These are phyloP conservation scores for Stentor roeselii DNA, from an alignment of 73 alveolate genomes.

Conservation along the genomic window DNA sequence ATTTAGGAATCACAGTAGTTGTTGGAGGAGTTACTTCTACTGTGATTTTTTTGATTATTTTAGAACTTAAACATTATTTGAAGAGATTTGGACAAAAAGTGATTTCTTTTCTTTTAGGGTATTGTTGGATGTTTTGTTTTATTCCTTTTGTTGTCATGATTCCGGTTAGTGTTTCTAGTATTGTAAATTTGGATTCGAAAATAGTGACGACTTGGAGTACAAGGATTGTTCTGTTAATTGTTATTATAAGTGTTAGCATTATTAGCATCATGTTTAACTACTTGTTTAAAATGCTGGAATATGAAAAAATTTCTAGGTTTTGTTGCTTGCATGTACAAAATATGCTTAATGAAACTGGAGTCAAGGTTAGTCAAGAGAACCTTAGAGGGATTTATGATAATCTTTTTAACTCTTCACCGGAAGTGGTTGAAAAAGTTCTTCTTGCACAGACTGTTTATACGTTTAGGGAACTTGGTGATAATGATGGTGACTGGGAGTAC, in stretches of 20 bases:
- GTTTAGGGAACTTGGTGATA: background rate
- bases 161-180: background rate
- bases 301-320: background rate
- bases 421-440: slow-evolving; percentile 7
- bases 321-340: background rate
- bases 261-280: background rate
- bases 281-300: background rate
- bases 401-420: background rate
- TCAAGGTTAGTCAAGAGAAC: background rate
- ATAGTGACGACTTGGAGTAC: background rate
- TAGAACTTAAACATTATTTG: background rate
- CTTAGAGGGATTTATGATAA: slow-evolving; percentile 18
- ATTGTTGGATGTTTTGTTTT: background rate
- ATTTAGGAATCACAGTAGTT: background rate
- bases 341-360: background rate
- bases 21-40: background rate
- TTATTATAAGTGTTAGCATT: slow-evolving; percentile 2
- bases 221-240: background rate
- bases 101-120: slow-evolving; percentile 20
- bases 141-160: background rate
- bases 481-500: background rate
- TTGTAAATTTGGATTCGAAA: background rate
- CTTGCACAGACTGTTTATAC: background rate
- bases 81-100: background rate
- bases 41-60: background rate